Conservation (phyloP, 257 asterid genomes). For the Fraxinus excelsior region DNA sequence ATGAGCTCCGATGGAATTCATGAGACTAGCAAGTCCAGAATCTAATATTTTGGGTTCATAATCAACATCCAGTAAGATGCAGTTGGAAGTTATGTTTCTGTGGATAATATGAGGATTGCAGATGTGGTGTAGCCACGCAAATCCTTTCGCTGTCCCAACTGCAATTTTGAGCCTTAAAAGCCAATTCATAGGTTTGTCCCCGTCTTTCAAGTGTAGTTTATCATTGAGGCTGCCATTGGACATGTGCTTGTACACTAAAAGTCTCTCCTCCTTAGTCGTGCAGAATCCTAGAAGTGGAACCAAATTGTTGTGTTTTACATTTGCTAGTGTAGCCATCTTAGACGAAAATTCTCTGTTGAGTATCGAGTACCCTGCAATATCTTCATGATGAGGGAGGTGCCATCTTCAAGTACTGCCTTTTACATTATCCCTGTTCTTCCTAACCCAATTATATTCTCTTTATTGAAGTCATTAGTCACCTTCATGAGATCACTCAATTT, state of each 20-base stretch:
- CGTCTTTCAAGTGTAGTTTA: conserved; percentile 36
- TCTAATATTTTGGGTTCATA: conserved; percentile 64
- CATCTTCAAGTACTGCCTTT: conserved; percentile 55
- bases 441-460: conserved; percentile 52
- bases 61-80: conserved; percentile 50
- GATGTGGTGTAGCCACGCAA: conserved; percentile 64
- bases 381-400: conserved; percentile 51
- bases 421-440: conserved; percentile 63
- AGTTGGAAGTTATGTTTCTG: conserved; percentile 58
- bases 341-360: conserved; percentile 54
- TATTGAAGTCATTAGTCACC: conserved; percentile 59
- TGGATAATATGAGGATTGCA: conserved; percentile 65
- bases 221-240: conserved; percentile 52
- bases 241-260: conserved; percentile 55
- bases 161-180: conserved; percentile 50
- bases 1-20: conserved; percentile 79
- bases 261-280: conserved; percentile 50
- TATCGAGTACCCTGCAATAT: conserved; percentile 54
- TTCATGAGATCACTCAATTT: conserved; percentile 55
- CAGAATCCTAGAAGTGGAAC: conserved; percentile 67
- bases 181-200: conserved; percentile 43
- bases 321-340: conserved; percentile 51
- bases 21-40: conserved; percentile 76
- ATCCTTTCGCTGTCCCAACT: conserved; percentile 53
- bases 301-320: conserved; percentile 45